A percentile compares a stretch with the other conserved stretches of the same genome.
Conservation (phyloP, 257 asterid species). For the Solanum clarkiae region DNA sequence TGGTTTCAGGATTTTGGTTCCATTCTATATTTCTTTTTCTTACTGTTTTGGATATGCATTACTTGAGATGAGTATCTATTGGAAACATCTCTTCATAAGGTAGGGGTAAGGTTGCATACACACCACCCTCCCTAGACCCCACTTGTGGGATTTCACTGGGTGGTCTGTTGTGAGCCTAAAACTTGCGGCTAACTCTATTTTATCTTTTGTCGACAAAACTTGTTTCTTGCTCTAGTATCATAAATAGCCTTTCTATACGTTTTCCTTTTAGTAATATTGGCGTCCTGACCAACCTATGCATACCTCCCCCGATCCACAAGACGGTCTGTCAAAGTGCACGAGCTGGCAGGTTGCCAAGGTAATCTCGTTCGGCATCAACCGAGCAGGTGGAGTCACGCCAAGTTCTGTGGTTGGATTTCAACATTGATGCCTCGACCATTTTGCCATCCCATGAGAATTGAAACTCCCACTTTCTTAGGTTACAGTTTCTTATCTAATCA, state of each 20-base stretch:
- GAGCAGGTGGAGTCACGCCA: background rate
- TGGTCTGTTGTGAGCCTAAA: background rate
- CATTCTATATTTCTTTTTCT: background rate
- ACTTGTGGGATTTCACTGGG: no score
- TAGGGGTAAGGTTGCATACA: no score
- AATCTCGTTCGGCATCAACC: background rate
- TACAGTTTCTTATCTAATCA: background rate
- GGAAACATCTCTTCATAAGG: no score
- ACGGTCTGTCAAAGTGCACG: background rate
- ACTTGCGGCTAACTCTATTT: background rate
- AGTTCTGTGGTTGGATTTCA: background rate
- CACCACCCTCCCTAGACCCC: no score
- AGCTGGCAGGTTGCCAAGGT: background rate
- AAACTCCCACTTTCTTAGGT: background rate
- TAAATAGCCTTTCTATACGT: background rate
- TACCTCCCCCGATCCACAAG: background rate
- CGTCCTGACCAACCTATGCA: background rate
- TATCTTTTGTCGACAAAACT: background rate
- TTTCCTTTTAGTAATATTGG: background rate
- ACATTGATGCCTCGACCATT: background rate
- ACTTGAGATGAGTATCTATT: no score
- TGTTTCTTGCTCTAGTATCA: background rate
- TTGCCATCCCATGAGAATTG: background rate
- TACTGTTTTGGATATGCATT: no score
- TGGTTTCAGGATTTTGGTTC: background rate